Conservation (phyloP, 2,329 filamentous ascomycete species). For the Pseudogymnoascus sp. region DNA sequence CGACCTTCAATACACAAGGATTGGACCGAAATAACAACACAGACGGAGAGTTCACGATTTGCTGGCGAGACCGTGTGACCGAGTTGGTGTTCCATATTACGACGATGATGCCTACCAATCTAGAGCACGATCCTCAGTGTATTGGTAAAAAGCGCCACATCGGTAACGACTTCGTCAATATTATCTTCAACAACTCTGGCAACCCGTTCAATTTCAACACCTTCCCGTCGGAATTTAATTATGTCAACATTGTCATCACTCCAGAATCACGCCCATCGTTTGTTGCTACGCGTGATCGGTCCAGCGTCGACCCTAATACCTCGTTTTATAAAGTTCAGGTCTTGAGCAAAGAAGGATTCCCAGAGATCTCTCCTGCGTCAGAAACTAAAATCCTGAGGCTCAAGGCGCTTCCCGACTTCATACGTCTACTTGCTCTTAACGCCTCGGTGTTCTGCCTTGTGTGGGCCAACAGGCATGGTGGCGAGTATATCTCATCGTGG, state of each 20-base stretch:
- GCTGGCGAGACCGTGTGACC: slow-evolving; percentile 89
- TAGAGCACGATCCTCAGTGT: slow-evolving; percentile 66
- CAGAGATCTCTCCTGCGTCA: slow-evolving; percentile 81
- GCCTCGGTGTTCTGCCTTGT: slow-evolving; percentile 88
- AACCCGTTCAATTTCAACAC: slow-evolving; percentile 80
- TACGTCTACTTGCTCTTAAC: slow-evolving; percentile 83
- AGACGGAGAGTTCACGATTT: slow-evolving; percentile 83
- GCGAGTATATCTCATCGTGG: slow-evolving; percentile 85
- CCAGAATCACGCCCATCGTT: slow-evolving; percentile 76
- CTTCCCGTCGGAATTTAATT: slow-evolving; percentile 92
- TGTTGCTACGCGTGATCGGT: slow-evolving; percentile 51
- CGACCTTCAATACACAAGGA: slow-evolving; percentile 88
- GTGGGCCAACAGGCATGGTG: slow-evolving; percentile 70
- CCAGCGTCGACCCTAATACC: slow-evolving; percentile 31
- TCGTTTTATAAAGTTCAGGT: slow-evolving; percentile 83
- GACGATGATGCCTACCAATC: slow-evolving; percentile 92
- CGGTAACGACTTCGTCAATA: slow-evolving; percentile 96
- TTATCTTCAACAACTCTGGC: slow-evolving; percentile 97
- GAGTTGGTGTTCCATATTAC: slow-evolving; percentile 94
- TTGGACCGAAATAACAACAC: slow-evolving; percentile 68
- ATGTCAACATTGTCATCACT: slow-evolving; percentile 91
- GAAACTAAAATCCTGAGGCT: slow-evolving; percentile 84
- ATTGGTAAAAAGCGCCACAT: slow-evolving; percentile 89
- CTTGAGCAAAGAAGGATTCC: slow-evolving; percentile 80
- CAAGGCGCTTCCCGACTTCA: slow-evolving; percentile 73